Evolutionary conservation across 1,284 basidiomycete genomes (phyloP), one percentile per base, ranked within the genome.

Genomic region (Cerrena zonata): DNA sequence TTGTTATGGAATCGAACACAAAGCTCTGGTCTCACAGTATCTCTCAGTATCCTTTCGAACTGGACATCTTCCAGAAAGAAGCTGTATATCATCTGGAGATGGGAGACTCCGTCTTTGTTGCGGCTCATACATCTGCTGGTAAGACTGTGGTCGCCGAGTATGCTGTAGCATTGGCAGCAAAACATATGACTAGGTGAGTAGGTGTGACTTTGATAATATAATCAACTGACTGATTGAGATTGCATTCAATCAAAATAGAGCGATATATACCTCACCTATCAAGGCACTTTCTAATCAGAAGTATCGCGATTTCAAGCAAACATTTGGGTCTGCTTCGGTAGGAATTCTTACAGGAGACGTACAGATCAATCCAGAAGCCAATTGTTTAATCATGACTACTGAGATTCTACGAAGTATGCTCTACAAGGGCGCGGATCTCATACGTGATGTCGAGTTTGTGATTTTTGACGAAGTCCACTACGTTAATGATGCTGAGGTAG

Each of bases 381-480:
- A 86, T 56, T 99, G 96, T 69, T 75, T 99, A 46, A 91, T 99
- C 56, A 94, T 95, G 93, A 94, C 93, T 7, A 99, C 96, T n/a
- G 96, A 99, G 70, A 99, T 99, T 66, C 68, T 99, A 59, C 80
- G 96, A 58, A 96, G 92, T 65, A 99, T 99, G 96, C 78, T 97
- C 26, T 97, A 98, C 75, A 96, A 96, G 67, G 96, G 96, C 3
- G 96, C 96, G 13, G 96, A 99, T 69, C 76, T 99, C 26, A 99
- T 99, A 60, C 83, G 96, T 42, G 96, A 99, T 67, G 94, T 99
- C 42, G 96, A 99, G 66, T 99, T 98, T 65, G 96, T 99, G 23
- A 96, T 99, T 56, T 99, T 99, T 63, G 96, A 99, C 66, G 96
- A 99, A 67, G 96, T 99, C 12, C 96, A 99, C 71, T 99, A 99